phyloP scores from a whole-genome alignment of 2,329 filamentous ascomycete species.

The Ceratocystis colombiana region DNA sequence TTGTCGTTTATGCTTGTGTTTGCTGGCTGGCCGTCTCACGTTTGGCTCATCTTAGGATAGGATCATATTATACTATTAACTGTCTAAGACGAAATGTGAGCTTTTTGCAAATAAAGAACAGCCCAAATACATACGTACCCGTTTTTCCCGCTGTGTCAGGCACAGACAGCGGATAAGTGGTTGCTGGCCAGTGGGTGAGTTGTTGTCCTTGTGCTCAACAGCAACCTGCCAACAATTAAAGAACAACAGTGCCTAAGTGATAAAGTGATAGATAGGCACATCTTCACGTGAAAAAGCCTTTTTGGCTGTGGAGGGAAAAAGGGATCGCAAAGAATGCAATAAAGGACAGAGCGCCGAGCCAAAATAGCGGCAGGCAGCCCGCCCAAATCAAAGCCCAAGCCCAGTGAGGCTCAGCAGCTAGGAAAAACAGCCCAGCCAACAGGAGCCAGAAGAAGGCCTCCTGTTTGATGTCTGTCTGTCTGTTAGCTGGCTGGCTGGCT shows the following conservation, averaged over 20 bases:
- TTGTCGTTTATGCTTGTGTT: background rate
- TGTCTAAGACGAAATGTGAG: background rate
- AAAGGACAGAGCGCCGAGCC: constrained; percentile 25
- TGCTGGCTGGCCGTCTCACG: background rate
- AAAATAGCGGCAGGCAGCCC: background rate
- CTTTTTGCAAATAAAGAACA: background rate
- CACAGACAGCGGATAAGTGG: background rate
- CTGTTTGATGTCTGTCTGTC: background rate
- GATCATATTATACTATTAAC: background rate
- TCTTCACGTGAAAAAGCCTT: background rate
- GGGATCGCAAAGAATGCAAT: background rate
- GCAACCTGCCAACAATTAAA: background rate
- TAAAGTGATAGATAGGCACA: background rate
- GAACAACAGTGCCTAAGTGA: background rate
- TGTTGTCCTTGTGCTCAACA: background rate
- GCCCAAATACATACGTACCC: background rate
- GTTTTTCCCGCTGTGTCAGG: background rate
- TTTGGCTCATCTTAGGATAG: background rate
- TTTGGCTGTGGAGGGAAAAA: background rate
- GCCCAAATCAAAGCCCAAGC: background rate
- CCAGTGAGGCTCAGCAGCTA: constrained; percentile 5
- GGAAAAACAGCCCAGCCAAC: background rate
- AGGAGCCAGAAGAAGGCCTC: background rate
- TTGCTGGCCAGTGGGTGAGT: background rate
- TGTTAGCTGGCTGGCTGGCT: no score